Conservation (phyloP, 2,329 filamentous ascomycete species). For the Aureobasidium sp. region DNA sequence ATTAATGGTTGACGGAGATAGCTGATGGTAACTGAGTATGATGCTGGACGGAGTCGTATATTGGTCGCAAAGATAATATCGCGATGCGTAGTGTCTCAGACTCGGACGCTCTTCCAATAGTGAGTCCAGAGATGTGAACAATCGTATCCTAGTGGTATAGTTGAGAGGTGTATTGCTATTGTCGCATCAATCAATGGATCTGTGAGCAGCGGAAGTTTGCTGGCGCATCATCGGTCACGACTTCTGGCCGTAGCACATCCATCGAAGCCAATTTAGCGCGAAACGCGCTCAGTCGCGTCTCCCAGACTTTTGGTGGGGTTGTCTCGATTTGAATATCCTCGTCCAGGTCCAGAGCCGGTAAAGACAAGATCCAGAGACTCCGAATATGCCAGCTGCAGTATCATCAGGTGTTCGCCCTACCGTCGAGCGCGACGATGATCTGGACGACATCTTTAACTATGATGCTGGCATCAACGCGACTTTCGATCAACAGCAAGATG, state of each 20-base stretch:
- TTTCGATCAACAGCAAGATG: conserved; percentile 31
- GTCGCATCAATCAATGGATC: not conserved
- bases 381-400: conserved; percentile 26
- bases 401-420: conserved; percentile 19
- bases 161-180: not conserved
- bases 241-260: not conserved
- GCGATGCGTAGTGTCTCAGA: not conserved
- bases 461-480: conserved; percentile 53
- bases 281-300: conserved; percentile 4
- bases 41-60: not conserved
- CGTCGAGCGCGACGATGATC: conserved; percentile 40
- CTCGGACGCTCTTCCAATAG: not conserved
- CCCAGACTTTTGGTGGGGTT: not conserved
- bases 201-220: conserved; percentile 4
- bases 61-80: not conserved
- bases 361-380: not conserved
- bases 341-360: not conserved
- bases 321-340: not conserved
- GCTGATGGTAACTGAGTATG: not conserved
- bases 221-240: not conserved
- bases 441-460: conserved; percentile 70
- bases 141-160: not conserved
- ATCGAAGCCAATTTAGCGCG: conserved; percentile 7
- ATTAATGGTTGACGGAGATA: not conserved
- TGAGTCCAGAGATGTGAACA: not conserved